Conservation (phyloP, 73 alveolate species). For the Diophrys sp. region DNA sequence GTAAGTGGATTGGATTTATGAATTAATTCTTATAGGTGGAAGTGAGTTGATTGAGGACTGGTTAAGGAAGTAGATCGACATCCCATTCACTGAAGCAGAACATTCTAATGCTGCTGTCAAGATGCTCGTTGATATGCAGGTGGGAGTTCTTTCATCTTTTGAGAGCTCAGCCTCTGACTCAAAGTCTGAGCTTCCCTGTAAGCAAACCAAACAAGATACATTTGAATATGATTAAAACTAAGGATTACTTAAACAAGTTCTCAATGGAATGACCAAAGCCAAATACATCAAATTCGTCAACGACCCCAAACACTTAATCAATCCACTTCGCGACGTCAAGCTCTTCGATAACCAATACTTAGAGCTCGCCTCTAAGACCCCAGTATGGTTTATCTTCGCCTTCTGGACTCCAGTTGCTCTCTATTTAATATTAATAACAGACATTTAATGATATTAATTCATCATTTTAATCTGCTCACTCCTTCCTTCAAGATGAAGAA, state of each 20-base stretch:
- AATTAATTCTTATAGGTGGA: too few species aligned
- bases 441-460: too few species aligned
- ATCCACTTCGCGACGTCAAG: slow-evolving; percentile 38
- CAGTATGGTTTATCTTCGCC: slow-evolving; percentile 58
- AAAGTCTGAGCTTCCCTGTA: not conserved
- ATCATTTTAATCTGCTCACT: too few species aligned
- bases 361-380: slow-evolving; percentile 58
- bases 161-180: not conserved
- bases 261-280: slow-evolving; percentile 12
- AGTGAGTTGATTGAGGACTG: slow-evolving; percentile 31
- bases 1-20: too few species aligned
- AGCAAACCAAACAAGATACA: slow-evolving; percentile 7
- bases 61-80: slow-evolving; percentile 40
- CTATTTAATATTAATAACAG: too few species aligned
- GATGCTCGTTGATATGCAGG: slow-evolving; percentile 26
- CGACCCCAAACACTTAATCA: slow-evolving; percentile 57
- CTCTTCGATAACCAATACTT: slow-evolving; percentile 40
- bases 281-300: slow-evolving; percentile 56
- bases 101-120: slow-evolving; percentile 51
- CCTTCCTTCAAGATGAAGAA: too few species aligned
- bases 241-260: slow-evolving; percentile 14
- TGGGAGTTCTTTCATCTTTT: slow-evolving; percentile 14
- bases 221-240: slow-evolving; percentile 4
- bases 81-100: slow-evolving; percentile 41
- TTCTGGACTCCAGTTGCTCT: slow-evolving; percentile 69